Conservation (phyloP, 106 monocot species). For the Phalaenopsis equestris region DNA sequence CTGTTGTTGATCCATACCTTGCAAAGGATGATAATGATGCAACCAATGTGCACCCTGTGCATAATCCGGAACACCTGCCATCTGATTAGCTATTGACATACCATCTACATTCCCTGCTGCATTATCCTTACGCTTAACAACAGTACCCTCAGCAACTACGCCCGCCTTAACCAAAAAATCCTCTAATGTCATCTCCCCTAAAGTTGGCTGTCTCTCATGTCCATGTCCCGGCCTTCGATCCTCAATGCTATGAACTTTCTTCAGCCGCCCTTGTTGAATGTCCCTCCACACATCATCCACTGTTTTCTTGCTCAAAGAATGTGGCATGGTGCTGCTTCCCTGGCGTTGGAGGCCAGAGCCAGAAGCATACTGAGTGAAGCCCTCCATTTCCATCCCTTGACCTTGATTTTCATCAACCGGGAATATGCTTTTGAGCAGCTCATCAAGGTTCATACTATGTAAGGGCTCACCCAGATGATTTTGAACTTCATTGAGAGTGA, state of each 20-base stretch:
- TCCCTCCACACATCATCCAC: slow-evolving; percentile 81
- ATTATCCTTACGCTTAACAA: slow-evolving; percentile 7
- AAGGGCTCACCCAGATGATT: slow-evolving; percentile 63
- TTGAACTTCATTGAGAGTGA: slow-evolving; percentile 76
- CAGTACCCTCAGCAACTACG: slow-evolving; percentile 33
- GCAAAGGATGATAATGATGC: slow-evolving; percentile 31
- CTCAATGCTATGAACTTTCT: slow-evolving; percentile 4
- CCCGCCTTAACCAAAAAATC: slow-evolving; percentile 74
- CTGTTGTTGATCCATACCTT: slow-evolving; percentile 23
- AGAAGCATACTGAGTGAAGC: slow-evolving; percentile 16
- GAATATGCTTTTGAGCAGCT: slow-evolving; percentile 53
- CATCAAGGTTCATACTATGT: slow-evolving; percentile 82
- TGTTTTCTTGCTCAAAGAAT: slow-evolving; percentile 55
- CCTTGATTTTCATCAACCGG: slow-evolving; percentile 32
- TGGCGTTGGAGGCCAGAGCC: slow-evolving; percentile 40
- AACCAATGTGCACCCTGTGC: slow-evolving; percentile 24
- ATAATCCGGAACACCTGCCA: slow-evolving; percentile 15
- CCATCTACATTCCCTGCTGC: slow-evolving; percentile 7
- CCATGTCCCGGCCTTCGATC: slow-evolving; percentile 16
- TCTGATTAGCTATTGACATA: slow-evolving; percentile 7
- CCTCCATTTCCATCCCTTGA: slow-evolving; percentile 5
- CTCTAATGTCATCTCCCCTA: slow-evolving; percentile 84
- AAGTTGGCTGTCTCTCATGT: slow-evolving; percentile 42
- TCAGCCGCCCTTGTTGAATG: slow-evolving; percentile 38
- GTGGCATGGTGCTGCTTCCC: slow-evolving; percentile 46